Evolutionary conservation across 2,329 filamentous ascomycete species (phyloP), one percentile per base, ranked within the genome.

Genomic region (Talaromyces pinophilus): DNA sequence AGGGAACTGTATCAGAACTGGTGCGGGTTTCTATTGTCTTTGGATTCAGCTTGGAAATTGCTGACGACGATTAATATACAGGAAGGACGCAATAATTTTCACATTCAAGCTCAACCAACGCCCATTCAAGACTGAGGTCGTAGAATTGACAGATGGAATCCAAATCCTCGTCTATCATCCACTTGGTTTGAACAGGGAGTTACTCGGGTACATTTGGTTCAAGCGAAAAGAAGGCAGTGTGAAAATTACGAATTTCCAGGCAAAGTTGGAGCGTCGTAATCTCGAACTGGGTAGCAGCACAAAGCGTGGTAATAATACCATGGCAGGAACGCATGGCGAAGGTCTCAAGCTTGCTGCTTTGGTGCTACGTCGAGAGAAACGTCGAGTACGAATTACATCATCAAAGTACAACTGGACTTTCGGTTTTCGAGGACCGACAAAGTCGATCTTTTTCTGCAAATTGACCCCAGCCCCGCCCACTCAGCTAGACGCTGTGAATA

Each of bases 1-100:
- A 13, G 63, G 2, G 63, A 65, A 33, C 10, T 65, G 8, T 65
- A 65, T 22, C 44, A 65, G 33, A 65, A 65, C 17, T 65, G 63
- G 63, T 59, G 33, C 15, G 38, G 5, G 5, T 42, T 17, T 33
- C 30, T 4, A 22, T 3, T 35, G 48, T 57, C 19, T 17, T 33
- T 8, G 30, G 6, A 8, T 8, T 33, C 30, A 33, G 30, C 30
- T 17, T 17, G n/a, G 28, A 15, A 10, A 42, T 5, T 35, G 5
- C 40, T 64, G n/a, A 60, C 11, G 8, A 8, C 11, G 5, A 10
- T 38, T 17, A 10, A 4, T 3, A 33, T 13, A 60, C 22, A 65
- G 55, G 44, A 65, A 65, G 17, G 44, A 65, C 13, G 55, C 42
- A 17, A 65, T 65, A 28, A 46, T 65, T 13, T 1, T 5, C 19